A percentile compares a stretch with the other conserved stretches of the same genome.
These are phyloP conservation scores for Rauvolfia tetraphylla DNA, from an alignment of 257 asterid genomes.

Conservation along the genomic window DNA sequence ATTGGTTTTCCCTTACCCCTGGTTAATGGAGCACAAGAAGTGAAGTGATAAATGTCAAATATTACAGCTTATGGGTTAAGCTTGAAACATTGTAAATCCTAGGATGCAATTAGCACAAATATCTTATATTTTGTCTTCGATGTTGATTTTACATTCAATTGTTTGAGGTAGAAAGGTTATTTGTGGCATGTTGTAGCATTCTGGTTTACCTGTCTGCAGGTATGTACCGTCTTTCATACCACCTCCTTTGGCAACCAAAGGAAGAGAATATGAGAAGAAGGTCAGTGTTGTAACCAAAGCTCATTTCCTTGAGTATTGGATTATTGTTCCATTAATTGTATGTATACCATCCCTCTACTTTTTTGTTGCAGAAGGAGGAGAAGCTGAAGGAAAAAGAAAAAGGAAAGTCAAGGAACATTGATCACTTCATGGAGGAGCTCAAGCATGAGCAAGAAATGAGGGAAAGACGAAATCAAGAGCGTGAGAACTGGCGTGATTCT, in stretches of 20 bases:
- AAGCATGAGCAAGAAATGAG: constrained; percentile 90
- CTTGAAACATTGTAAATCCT: not conserved
- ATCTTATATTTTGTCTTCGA: not conserved
- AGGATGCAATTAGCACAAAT: not conserved
- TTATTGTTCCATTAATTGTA: constrained; percentile 13
- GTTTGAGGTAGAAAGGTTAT: constrained; percentile 26
- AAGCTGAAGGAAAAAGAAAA: constrained; percentile 82
- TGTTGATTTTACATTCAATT: constrained; percentile 8
- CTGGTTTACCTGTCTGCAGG: constrained; percentile 65
- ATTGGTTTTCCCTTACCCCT: not conserved
- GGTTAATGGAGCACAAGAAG: not conserved
- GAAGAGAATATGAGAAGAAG: constrained; percentile 80
- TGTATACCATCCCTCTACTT: constrained; percentile 17
- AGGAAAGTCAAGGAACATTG: constrained; percentile 81
- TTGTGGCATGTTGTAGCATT: constrained; percentile 45
- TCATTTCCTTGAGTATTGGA: constrained; percentile 12
- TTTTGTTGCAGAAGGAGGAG: constrained; percentile 65
- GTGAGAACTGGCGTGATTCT: constrained; percentile 73
- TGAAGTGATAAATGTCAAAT: not conserved
- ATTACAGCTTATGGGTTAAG: not conserved
- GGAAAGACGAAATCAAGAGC: constrained; percentile 89
- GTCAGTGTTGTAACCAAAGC: constrained; percentile 29
- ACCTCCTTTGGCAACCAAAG: constrained; percentile 86
- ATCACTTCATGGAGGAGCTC: constrained; percentile 95
- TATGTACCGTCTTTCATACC: constrained; percentile 95